Conservation (phyloP, 164 flowering plant genomes). For the Umbilicus rupestris region DNA sequence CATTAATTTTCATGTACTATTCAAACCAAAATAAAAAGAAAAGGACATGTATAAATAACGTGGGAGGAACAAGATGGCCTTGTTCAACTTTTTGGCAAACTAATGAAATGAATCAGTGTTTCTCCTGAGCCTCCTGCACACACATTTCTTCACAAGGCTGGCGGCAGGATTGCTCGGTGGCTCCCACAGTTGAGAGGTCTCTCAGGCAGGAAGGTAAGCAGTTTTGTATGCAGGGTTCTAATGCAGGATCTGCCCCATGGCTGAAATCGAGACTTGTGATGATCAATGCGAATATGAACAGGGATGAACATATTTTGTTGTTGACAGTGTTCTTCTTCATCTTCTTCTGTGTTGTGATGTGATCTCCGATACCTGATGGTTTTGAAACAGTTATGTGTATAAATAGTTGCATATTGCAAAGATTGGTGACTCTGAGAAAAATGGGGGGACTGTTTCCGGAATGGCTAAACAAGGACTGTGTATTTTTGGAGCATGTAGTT, state of each 20-base stretch:
- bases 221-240: not conserved
- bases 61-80: not conserved
- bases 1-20: not conserved
- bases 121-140: not conserved
- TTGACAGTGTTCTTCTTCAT: not conserved
- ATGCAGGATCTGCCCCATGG: not conserved
- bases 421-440: not conserved
- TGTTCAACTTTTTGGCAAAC: not conserved
- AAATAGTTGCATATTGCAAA: not conserved
- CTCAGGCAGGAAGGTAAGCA: conserved; percentile 6
- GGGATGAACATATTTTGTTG: not conserved
- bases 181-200: not conserved
- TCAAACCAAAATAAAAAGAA: not conserved
- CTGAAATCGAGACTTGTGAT: not conserved
- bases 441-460: not conserved
- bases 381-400: not conserved
- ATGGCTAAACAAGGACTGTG: not conserved
- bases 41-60: no score
- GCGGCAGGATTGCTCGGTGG: not conserved
- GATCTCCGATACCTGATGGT: not conserved
- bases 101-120: not conserved
- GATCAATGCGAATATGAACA: not conserved
- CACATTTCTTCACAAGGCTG: conserved; percentile 6
- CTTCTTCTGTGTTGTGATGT: not conserved
- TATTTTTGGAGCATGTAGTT: not conserved